Conservation (phyloP, 768 basidiomycete genomes). For the Kwoniella sp. region DNA sequence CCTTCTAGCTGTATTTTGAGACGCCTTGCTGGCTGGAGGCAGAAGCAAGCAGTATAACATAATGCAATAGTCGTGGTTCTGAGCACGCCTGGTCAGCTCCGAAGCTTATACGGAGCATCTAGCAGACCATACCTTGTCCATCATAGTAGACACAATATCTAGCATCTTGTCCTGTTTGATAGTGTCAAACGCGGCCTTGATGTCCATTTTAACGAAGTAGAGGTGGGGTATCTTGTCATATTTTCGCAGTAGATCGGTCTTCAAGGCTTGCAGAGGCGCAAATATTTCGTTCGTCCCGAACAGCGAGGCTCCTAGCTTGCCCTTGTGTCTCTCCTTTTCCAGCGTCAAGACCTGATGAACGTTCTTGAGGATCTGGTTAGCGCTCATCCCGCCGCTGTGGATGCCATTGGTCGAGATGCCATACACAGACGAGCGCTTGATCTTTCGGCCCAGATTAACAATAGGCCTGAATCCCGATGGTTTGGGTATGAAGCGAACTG, state of each 20-base stretch:
- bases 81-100: background rate
- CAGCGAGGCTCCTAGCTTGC: constrained; percentile 73
- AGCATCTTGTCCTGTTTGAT: constrained; percentile 85
- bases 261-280: constrained; percentile 66
- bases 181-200: constrained; percentile 92
- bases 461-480: constrained; percentile 92
- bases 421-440: constrained; percentile 17
- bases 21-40: constrained; percentile 57
- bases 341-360: constrained; percentile 83
- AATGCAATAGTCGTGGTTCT: constrained; percentile 31
- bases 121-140: constrained; percentile 55
- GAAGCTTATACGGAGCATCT: background rate
- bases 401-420: constrained; percentile 13
- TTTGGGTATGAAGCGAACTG: constrained; percentile 74
- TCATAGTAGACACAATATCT: constrained; percentile 65
- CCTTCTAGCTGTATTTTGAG: constrained; percentile 25
- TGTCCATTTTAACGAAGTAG: constrained; percentile 95
- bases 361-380: constrained; percentile 79
- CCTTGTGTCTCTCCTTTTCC: constrained; percentile 68
- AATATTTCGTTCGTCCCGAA: constrained; percentile 81
- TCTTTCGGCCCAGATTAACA: constrained; percentile 63
- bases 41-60: constrained; percentile 61
- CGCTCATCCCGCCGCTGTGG: constrained; percentile 56
- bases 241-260: constrained; percentile 52
- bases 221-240: constrained; percentile 67